phyloP scores from a whole-genome alignment of 805 yeast species.

The Brettanomyces naardenensis region DNA sequence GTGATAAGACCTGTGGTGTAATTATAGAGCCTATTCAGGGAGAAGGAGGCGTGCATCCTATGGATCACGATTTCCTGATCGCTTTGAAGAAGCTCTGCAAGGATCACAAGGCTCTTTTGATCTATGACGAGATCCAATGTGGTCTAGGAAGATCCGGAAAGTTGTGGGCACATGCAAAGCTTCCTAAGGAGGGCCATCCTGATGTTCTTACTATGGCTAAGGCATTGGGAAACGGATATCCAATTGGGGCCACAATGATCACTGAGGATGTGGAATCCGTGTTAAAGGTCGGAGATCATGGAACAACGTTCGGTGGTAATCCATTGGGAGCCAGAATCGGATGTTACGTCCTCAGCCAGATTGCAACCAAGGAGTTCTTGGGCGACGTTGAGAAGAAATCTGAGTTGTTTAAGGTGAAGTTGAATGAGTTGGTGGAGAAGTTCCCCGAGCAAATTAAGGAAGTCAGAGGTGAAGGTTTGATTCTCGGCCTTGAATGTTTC shows the following conservation, averaged over 20 bases:
- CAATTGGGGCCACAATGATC: slow-evolving; percentile 90
- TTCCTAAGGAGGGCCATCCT: slow-evolving; percentile 81
- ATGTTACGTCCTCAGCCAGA: slow-evolving; percentile 59
- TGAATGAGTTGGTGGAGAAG: slow-evolving; percentile 41
- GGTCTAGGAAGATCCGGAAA: slow-evolving; percentile 91
- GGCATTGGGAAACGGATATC: slow-evolving; percentile 95
- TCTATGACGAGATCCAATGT: slow-evolving; percentile 94
- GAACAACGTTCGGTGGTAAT: slow-evolving; percentile 97
- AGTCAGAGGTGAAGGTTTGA: slow-evolving; percentile 82
- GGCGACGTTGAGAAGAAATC: slow-evolving; percentile 54
- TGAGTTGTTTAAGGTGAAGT: slow-evolving; percentile 41
- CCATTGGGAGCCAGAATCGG: slow-evolving; percentile 86
- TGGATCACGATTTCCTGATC: slow-evolving; percentile 54
- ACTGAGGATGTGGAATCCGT: slow-evolving; percentile 67
- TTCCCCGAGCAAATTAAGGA: slow-evolving; percentile 56
- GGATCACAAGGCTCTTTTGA: slow-evolving; percentile 64
- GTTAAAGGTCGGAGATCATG: slow-evolving; percentile 89
- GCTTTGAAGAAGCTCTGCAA: slow-evolving; percentile 61
- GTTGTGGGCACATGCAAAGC: slow-evolving; percentile 82
- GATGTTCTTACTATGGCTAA: slow-evolving; percentile 93
- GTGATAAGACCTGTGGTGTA: slow-evolving; percentile 75
- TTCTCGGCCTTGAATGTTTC: slow-evolving; percentile 74
- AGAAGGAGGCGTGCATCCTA: slow-evolving; percentile 86
- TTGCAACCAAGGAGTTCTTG: slow-evolving; percentile 56
- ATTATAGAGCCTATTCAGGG: slow-evolving; percentile 98